These are phyloP conservation scores for Daldinia concentrica DNA, from an alignment of 495 filamentous ascomycete species.

Conservation along the genomic window DNA sequence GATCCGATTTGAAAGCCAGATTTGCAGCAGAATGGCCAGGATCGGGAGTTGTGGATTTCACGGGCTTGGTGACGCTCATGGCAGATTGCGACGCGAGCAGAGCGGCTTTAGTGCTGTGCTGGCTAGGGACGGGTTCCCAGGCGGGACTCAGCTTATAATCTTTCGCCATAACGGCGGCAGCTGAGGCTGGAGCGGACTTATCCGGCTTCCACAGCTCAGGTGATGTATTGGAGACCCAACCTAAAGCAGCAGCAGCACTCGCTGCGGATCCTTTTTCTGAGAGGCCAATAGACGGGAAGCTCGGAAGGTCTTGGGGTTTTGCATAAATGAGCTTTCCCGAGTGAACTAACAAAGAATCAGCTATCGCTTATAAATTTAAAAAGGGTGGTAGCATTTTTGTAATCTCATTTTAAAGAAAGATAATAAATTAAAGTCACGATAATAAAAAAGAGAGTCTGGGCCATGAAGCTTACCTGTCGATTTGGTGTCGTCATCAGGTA, in stretches of 20 bases:
- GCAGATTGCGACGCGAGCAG: conserved; percentile 72
- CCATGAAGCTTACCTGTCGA: conserved; percentile 33
- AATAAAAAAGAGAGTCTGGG: conserved; percentile 16
- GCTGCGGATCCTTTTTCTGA: conserved; percentile 71
- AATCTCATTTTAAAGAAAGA: not conserved
- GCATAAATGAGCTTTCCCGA: conserved; percentile 73
- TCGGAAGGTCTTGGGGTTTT: conserved; percentile 71
- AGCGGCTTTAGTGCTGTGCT: conserved; percentile 77
- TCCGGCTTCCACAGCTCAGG: conserved; percentile 69
- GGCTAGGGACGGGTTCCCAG: conserved; percentile 63
- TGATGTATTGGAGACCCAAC: conserved; percentile 72
- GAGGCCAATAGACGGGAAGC: conserved; percentile 72
- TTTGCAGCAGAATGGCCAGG: conserved; percentile 67
- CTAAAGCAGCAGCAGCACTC: conserved; percentile 75
- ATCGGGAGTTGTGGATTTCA: conserved; percentile 49
- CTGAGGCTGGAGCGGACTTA: conserved; percentile 66
- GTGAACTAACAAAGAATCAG: conserved; percentile 46
- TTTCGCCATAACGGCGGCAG: conserved; percentile 73
- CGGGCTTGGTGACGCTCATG: conserved; percentile 57
- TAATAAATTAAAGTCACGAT: conserved; percentile 6
- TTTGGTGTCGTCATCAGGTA: conserved; percentile 42
- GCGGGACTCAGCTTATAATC: conserved; percentile 69
- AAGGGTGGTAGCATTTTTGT: not conserved
- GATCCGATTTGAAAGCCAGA: conserved; percentile 58
- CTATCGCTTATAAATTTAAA: conserved; percentile 7